Evolutionary conservation across 768 basidiomycete genomes (phyloP), one percentile per base, ranked within the genome.

Genomic region (Kwoniella sp.): DNA sequence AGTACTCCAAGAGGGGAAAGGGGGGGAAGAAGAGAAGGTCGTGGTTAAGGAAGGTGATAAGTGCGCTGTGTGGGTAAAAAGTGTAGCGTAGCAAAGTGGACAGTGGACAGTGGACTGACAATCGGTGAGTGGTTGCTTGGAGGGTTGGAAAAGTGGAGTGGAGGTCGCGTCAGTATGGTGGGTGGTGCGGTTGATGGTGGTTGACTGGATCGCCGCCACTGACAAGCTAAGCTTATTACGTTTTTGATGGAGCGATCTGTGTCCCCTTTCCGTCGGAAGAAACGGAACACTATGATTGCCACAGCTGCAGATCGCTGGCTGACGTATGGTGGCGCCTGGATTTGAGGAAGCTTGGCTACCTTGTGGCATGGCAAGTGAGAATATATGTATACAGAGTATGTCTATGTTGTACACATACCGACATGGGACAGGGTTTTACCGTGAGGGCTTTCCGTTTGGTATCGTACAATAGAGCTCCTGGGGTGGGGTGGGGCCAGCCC

Each of bases 161-260:
- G 48, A 49, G 48, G 48, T 47, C 13, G 33, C 40, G 40, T 15
- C 8, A 9, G 8, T 49, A 10, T 6, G 25, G 7, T 5, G 33
- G 5, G 33, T 33, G 33, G 33, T 33, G 33, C 22, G 8, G 48
- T 49, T 49, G 48, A 49, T 26, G 48, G 25, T 49, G 48, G 48
- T 49, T 49, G 48, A 49, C 48, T 49, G 48, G 48, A 49, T 49
- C 48, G 48, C 9, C 48, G 48, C 48, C 40, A 44, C 40, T 44
- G 40, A 44, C 40, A 44, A 9, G 10, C 8, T 44, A 44, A 33
- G 33, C n/a, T n/a, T n/a, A n/a, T n/a, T n/a, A n/a, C n/a, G 33
- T 33, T 33, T 33, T 33, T 44, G 40, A 44, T 44, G 40, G 40
- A 44, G 40, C 40, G 40, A 44, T 44, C 40, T 44, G 17, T 44